Conservation (phyloP, 805 yeast species). For the Suhomyces prunicola region DNA sequence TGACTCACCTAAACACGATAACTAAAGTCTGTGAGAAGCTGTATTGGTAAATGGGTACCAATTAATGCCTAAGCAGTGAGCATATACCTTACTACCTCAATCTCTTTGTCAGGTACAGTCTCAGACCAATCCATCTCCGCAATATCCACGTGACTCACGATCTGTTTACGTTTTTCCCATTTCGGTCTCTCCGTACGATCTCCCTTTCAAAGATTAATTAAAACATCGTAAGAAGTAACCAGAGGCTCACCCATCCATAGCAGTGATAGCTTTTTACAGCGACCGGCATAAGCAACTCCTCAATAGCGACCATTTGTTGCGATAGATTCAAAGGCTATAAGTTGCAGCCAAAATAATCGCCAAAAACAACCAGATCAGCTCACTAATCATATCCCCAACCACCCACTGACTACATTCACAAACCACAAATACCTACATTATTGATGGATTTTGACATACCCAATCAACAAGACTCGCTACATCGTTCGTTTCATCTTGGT, state of each 20-base stretch:
- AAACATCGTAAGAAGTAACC: not conserved
- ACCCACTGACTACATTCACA: not conserved
- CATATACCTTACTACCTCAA: not conserved
- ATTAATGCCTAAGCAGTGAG: not conserved
- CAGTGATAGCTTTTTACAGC: not conserved
- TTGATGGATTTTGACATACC: not conserved
- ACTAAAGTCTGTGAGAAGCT: not conserved
- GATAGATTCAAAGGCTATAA: not conserved
- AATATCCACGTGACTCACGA: not conserved
- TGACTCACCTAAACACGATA: not conserved
- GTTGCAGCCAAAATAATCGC: not conserved
- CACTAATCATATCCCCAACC: not conserved
- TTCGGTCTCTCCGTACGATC: not conserved
- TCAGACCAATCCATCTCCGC: not conserved
- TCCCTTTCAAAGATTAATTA: not conserved
- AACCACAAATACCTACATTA: not conserved
- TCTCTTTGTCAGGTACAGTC: not conserved
- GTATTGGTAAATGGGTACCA: no score
- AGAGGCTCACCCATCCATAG: not conserved
- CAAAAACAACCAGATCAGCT: not conserved
- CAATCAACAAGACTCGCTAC: not conserved
- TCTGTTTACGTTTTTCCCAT: conserved; percentile 2
- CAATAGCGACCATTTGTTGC: not conserved
- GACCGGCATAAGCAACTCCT: not conserved
- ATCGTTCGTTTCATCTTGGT: not conserved